A percentile compares a stretch with the other conserved stretches of the same genome.
These are phyloP conservation scores for Diutina scorzettiae DNA, from an alignment of 1,139 yeast genomes.

Conservation along the genomic window DNA sequence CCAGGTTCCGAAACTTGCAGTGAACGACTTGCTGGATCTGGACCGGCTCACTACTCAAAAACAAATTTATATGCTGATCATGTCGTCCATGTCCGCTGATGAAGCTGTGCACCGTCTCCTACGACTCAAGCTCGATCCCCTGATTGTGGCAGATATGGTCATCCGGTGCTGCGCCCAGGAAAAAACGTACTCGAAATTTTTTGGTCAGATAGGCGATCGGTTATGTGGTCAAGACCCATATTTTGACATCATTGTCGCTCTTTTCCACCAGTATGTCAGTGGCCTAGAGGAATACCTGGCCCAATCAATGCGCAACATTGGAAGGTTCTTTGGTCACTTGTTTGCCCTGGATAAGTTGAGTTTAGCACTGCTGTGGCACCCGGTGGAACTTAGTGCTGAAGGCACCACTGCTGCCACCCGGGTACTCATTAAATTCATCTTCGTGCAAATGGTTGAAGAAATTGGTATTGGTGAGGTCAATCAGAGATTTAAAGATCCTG, in stretches of 20 bases:
- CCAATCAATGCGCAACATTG: slow-evolving; percentile 64
- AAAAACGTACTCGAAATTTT: slow-evolving; percentile 75
- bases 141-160: slow-evolving; percentile 57
- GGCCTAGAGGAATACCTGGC: slow-evolving; percentile 60
- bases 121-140: slow-evolving; percentile 24
- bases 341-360: slow-evolving; percentile 60
- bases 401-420: slow-evolving; percentile 74
- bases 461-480: slow-evolving; percentile 50
- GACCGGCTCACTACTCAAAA: slow-evolving; percentile 56
- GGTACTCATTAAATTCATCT: slow-evolving; percentile 68
- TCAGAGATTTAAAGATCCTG: slow-evolving; percentile 30
- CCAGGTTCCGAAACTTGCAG: slow-evolving; percentile 6
- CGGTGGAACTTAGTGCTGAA: slow-evolving; percentile 51
- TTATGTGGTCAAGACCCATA: slow-evolving; percentile 37
- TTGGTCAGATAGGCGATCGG: slow-evolving; percentile 68
- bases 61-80: slow-evolving; percentile 66
- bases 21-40: slow-evolving; percentile 62
- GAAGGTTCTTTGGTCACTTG: slow-evolving; percentile 79
- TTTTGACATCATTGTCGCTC: slow-evolving; percentile 23
- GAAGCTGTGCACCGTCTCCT: slow-evolving; percentile 86
- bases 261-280: slow-evolving; percentile 46
- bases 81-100: slow-evolving; percentile 89
- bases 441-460: slow-evolving; percentile 73
- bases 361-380: slow-evolving; percentile 37
- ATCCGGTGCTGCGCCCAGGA: slow-evolving; percentile 82